Base-by-base conservation (phyloP, 2,329 filamentous ascomycete species). In the Hortaea werneckii region DNA sequence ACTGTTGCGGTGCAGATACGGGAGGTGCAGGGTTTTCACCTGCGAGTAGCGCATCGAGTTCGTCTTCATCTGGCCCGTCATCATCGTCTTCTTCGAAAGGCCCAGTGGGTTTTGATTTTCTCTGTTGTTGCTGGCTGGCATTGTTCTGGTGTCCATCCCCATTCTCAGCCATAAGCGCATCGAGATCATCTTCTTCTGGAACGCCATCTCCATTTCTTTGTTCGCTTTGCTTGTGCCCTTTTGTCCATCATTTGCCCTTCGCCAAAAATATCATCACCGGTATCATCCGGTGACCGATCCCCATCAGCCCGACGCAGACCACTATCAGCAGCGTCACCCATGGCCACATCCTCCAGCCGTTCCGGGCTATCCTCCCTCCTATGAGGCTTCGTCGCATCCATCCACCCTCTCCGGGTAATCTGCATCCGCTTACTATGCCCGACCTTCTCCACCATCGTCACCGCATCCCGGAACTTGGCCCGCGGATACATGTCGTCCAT, bases 401-500 rank as follows among this genome's bases (percentile, higher is more conserved):
- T 90, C 85, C 87, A 94, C 51, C 85, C 80, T 62, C 78, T 79
- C 49, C 90, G 76, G 67, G 83, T 83, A 29, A 79, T 76, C 52
- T 85, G 78, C 62, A 96, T 76, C 10, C 75, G 73, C 61, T 85
- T 89, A 57, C 83, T 87, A 66, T 95, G 92, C 1, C 92, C 92
- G 0, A 87, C 74, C 67, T 94, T 95, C 65, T 98, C 92, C 2
- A 96, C 86, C 72, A 96, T 95, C 35, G 76, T 71, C 5, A 96
- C 71, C 2, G 85, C 92, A 59, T 98, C 92, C 41, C 85, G 77
- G 59, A 98, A 98, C 59, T 88, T 90, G 5, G 90, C 92, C 60
- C 94, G 88, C 9, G 92, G 92, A 60, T 89, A 98, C 9, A 98
- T 73, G 60, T 95, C 88, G 66, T 98, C 90, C 1, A 98, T 83